These are phyloP conservation scores for Solanum megistacrolobum DNA, from an alignment of 257 asterid genomes.

Conservation along the genomic window DNA sequence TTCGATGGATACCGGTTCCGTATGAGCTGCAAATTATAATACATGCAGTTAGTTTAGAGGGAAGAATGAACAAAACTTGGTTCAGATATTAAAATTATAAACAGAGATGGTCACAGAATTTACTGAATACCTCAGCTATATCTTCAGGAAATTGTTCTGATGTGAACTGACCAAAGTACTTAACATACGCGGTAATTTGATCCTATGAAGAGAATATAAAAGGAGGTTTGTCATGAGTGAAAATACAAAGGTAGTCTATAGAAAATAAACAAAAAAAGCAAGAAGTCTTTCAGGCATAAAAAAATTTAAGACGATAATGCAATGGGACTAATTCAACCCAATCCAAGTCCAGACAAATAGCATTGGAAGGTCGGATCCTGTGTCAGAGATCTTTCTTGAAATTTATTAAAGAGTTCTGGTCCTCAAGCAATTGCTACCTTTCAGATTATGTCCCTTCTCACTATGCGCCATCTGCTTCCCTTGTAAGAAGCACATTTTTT, in stretches of 20 bases:
- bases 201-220: slow-evolving; percentile 32
- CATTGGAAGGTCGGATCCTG: background rate
- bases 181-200: slow-evolving; percentile 83
- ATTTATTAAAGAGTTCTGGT: background rate
- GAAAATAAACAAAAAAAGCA: background rate
- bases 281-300: background rate
- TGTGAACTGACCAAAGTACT: slow-evolving; percentile 92
- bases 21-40: slow-evolving; percentile 56
- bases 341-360: background rate
- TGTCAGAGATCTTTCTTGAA: background rate
- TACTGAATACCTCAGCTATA: slow-evolving; percentile 71
- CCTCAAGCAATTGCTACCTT: background rate
- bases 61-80: background rate
- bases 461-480: background rate
- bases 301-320: background rate
- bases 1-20: slow-evolving; percentile 78
- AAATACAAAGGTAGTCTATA: background rate
- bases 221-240: background rate
- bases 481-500: background rate
- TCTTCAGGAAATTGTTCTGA: slow-evolving; percentile 97
- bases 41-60: background rate
- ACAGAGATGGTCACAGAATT: background rate
- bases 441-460: background rate
- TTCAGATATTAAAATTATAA: background rate
- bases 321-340: background rate